Base-by-base conservation (phyloP, 306 rosid species). In the Psophocarpus tetragonolobus region DNA sequence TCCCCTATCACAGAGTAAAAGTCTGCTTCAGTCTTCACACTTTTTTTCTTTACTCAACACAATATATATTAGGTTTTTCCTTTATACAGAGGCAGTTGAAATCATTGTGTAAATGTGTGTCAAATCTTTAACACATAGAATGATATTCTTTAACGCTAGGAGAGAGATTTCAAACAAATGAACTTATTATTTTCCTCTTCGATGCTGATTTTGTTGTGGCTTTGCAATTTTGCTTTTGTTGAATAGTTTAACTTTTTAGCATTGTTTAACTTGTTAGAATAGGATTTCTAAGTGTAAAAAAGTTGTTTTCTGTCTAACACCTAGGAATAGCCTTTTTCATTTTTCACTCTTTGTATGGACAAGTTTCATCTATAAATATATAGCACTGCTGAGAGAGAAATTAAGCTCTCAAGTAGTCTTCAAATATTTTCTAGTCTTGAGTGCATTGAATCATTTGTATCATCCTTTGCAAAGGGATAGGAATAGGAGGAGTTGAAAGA, bases 401-500 rank as follows among this genome's bases (percentile, higher is more conserved):
- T n/a, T n/a, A n/a, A n/a, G n/a, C n/a, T n/a, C n/a, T n/a, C n/a
- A n/a, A n/a, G n/a, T n/a, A n/a, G n/a, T n/a, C n/a, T n/a, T n/a
- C n/a, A n/a, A n/a, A n/a, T n/a, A n/a, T n/a, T n/a, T n/a, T n/a
- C n/a, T n/a, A n/a, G n/a, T n/a, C n/a, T n/a, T n/a, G n/a, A n/a
- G n/a, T n/a, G n/a, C n/a, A n/a, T n/a, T 62, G 36, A 74, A 54
- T 39, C 21, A 57, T 71, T 35, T 63, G 18, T 21, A 75, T 41
- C 26, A 47, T 58, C 45, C 33, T 38, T 57, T 48, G 54, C 26
- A 26, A 51, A 63, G n/a, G 9, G 61, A 57, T 35, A 12, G 65
- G 51, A 74, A n/a, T n/a, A 56, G 61, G 18, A 70, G 61, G 72
- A 57, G 76, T 57, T 73, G 45, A 36, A 79, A 29, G 39, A 21